These are phyloP conservation scores for Pseudotulostoma volvatum DNA, from an alignment of 495 filamentous ascomycete species.

Conservation along the genomic window DNA sequence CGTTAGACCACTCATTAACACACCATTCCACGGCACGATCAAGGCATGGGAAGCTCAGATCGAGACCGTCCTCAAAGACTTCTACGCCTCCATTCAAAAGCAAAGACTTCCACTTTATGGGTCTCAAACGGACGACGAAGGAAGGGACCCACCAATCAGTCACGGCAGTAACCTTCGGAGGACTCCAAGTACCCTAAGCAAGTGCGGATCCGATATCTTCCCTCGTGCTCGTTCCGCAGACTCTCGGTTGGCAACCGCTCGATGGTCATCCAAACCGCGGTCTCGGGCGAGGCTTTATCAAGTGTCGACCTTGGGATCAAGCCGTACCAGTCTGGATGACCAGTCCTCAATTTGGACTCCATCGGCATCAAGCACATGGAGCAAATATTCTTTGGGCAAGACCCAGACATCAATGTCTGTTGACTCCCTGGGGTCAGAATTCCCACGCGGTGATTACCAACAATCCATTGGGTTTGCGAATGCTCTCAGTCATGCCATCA, in stretches of 20 bases:
- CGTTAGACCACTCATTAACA: slow-evolving; percentile 53
- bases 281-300: slow-evolving; percentile 69
- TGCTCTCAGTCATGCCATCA: slow-evolving; percentile 90
- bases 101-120: slow-evolving; percentile 74
- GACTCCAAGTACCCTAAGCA: slow-evolving; percentile 79
- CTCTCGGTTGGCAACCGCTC: slow-evolving; percentile 42
- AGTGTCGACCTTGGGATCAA: slow-evolving; percentile 69
- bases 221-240: slow-evolving; percentile 60
- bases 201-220: slow-evolving; percentile 60
- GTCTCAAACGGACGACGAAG: slow-evolving; percentile 30
- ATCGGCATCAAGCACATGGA: slow-evolving; percentile 79
- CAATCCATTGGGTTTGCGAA: slow-evolving; percentile 97
- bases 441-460: slow-evolving; percentile 70
- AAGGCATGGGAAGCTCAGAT: slow-evolving; percentile 81
- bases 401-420: slow-evolving; percentile 82
- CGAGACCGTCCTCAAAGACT: slow-evolving; percentile 78
- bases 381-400: slow-evolving; percentile 78
- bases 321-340: slow-evolving; percentile 85
- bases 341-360: slow-evolving; percentile 83
- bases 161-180: slow-evolving; percentile 44
- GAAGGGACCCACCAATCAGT: slow-evolving; percentile 17
- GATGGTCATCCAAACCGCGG: slow-evolving; percentile 74
- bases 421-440: slow-evolving; percentile 69
- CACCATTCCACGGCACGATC: slow-evolving; percentile 58
- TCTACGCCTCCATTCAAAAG: slow-evolving; percentile 76